Percentiles rank a stretch among this genome's conserved stretches.
Evolutionary conservation across 768 basidiomycete genomes (phyloP).

Genomic region (Termitomyces sp.): DNA sequence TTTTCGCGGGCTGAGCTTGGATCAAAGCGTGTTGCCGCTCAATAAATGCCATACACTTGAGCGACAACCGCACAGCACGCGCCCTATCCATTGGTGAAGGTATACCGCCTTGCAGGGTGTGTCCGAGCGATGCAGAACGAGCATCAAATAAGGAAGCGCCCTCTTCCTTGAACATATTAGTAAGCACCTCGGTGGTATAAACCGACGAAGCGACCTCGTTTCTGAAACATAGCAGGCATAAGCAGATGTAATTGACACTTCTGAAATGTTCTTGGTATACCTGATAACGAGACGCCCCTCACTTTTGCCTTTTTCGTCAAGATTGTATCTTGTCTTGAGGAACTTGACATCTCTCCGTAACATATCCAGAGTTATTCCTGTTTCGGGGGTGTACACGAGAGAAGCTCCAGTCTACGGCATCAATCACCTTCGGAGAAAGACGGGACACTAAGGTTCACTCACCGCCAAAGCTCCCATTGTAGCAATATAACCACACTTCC

Average conservation of each 20-base stretch:
- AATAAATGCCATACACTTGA: conserved; percentile 93
- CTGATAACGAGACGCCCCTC: conserved; percentile 92
- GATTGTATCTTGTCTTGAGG: conserved; percentile 75
- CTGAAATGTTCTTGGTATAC: conserved; percentile 36
- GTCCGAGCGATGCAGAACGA: conserved; percentile 96
- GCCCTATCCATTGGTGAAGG: conserved; percentile 94
- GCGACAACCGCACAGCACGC: conserved; percentile 81
- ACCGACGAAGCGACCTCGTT: conserved; percentile 84
- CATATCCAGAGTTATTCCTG: conserved; percentile 77
- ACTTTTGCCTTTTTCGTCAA: conserved; percentile 84
- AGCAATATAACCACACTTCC: conserved; percentile 93
- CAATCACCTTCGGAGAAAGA: background rate
- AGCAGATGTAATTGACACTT: background rate
- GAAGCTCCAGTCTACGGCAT: conserved; percentile 76
- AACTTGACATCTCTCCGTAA: conserved; percentile 83
- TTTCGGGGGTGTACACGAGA: conserved; percentile 91
- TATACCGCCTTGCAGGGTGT: conserved; percentile 93
- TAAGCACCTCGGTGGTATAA: conserved; percentile 89
- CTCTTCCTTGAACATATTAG: conserved; percentile 92
- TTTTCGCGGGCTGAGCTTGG: conserved; percentile 40
- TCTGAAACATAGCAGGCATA: conserved; percentile 29
- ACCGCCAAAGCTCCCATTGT: conserved; percentile 95
- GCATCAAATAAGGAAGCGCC: conserved; percentile 89
- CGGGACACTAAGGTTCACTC: conserved; percentile 24
- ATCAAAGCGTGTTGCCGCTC: conserved; percentile 70